Percentiles rank a stretch among this genome's conserved stretches.
Conservation (phyloP, 768 basidiomycete species). For the Hypsizygus marmoreus region DNA sequence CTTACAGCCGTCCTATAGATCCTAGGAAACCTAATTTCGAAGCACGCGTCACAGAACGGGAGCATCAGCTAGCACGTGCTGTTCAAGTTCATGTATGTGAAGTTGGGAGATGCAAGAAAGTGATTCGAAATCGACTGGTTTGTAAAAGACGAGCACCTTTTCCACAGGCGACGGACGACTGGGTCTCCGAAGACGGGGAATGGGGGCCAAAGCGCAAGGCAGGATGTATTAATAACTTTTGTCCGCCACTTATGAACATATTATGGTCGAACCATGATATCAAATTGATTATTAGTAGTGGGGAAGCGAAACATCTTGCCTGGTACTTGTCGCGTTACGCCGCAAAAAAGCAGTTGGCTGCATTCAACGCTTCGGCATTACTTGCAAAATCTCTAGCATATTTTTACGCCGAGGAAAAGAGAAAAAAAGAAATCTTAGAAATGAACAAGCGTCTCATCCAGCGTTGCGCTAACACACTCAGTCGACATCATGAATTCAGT, state of each 20-base stretch:
- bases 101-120: slow-evolving; percentile 17
- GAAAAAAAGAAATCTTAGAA: slow-evolving; percentile 8
- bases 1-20: slow-evolving; percentile 36
- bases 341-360: slow-evolving; percentile 38
- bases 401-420: slow-evolving; percentile 24
- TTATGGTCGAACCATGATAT: slow-evolving; percentile 37
- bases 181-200: slow-evolving; percentile 24
- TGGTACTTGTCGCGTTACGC: slow-evolving; percentile 43
- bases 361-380: slow-evolving; percentile 38
- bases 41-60: slow-evolving; percentile 4
- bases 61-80: slow-evolving; percentile 24
- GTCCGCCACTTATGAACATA: slow-evolving; percentile 21
- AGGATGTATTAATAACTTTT: slow-evolving; percentile 29
- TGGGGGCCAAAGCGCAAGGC: slow-evolving; percentile 27
- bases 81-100: slow-evolving; percentile 37
- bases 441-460: slow-evolving; percentile 31
- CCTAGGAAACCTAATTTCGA: slow-evolving; percentile 23
- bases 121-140: slow-evolving; percentile 11
- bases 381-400: slow-evolving; percentile 31
- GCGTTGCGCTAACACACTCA: slow-evolving; percentile 33
- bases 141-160: slow-evolving; percentile 41
- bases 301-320: slow-evolving; percentile 31
- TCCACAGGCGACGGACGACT: slow-evolving; percentile 17
- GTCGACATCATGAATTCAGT: slow-evolving; percentile 36
- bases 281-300: slow-evolving; percentile 37